Conservation (phyloP, 2,329 filamentous ascomycete genomes). For the Hymenoscyphus fraxineus region DNA sequence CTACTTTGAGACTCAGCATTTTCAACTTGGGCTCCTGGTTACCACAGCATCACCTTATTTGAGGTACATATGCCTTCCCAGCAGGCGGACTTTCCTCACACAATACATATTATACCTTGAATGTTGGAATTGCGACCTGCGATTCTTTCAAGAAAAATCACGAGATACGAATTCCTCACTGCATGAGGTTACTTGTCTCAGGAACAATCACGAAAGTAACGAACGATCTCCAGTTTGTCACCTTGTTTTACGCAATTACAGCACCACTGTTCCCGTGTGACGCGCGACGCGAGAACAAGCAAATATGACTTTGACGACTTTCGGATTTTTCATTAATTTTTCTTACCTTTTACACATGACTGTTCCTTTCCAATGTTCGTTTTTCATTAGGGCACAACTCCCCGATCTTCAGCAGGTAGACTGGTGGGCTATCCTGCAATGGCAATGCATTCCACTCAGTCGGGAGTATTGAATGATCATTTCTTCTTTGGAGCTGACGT, state of each 20-base stretch:
- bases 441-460: conserved; percentile 6
- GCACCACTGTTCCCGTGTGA: not conserved
- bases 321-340: not conserved
- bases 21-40: not conserved
- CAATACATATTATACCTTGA: not conserved
- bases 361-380: not conserved
- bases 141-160: not conserved
- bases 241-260: not conserved
- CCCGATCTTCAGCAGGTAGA: conserved; percentile 7
- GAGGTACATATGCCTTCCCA: not conserved
- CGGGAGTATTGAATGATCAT: not conserved
- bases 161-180: not conserved
- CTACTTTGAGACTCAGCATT: not conserved
- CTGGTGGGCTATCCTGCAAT: conserved; percentile 5
- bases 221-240: not conserved
- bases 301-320: not conserved
- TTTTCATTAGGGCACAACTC: conserved; percentile 2
- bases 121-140: not conserved
- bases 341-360: not conserved
- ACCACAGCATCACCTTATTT: not conserved
- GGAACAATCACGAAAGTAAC: not conserved
- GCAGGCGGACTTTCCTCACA: not conserved
- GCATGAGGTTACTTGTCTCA: not conserved
- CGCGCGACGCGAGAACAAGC: not conserved
- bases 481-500: not conserved